A percentile compares a stretch with the other conserved stretches of the same genome.
Evolutionary conservation across 2,329 filamentous ascomycete genomes (phyloP).

Genomic region (Pseudopithomyces chartarum): DNA sequence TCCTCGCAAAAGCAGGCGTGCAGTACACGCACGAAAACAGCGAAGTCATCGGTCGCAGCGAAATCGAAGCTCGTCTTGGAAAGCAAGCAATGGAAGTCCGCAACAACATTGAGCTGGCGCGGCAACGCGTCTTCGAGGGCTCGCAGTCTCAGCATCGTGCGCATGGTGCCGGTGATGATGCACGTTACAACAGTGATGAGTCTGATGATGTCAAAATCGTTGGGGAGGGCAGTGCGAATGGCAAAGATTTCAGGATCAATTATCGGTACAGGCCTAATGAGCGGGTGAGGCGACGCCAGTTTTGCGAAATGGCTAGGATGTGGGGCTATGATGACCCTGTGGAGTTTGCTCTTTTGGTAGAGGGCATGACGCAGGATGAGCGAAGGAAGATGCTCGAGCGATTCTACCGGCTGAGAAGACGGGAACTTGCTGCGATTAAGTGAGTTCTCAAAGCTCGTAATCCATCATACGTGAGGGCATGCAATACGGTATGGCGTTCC

Average conservation of each 20-base stretch:
- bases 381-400: slow-evolving; percentile 75
- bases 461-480: background rate
- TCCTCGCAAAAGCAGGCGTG: slow-evolving; percentile 84
- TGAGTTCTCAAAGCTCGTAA: background rate
- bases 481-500: background rate
- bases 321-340: slow-evolving; percentile 77
- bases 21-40: slow-evolving; percentile 97
- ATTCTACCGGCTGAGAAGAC: slow-evolving; percentile 75
- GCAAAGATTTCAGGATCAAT: slow-evolving; percentile 50
- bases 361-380: slow-evolving; percentile 86
- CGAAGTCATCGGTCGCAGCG: slow-evolving; percentile 91
- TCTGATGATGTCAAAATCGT: slow-evolving; percentile 15
- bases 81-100: slow-evolving; percentile 71
- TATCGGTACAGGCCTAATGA: slow-evolving; percentile 74
- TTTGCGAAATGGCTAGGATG: slow-evolving; percentile 84
- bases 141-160: slow-evolving; percentile 26
- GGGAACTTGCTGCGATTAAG: slow-evolving; percentile 37
- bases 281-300: slow-evolving; percentile 78
- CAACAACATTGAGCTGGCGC: slow-evolving; percentile 56
- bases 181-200: slow-evolving; percentile 15
- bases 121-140: slow-evolving; percentile 64
- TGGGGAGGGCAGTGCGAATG: slow-evolving; percentile 18
- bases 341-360: slow-evolving; percentile 88
- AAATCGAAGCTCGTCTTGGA: slow-evolving; percentile 84
- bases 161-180: slow-evolving; percentile 23